Conservation (phyloP, 495 filamentous ascomycete genomes). For the Lophium mytilinum region DNA sequence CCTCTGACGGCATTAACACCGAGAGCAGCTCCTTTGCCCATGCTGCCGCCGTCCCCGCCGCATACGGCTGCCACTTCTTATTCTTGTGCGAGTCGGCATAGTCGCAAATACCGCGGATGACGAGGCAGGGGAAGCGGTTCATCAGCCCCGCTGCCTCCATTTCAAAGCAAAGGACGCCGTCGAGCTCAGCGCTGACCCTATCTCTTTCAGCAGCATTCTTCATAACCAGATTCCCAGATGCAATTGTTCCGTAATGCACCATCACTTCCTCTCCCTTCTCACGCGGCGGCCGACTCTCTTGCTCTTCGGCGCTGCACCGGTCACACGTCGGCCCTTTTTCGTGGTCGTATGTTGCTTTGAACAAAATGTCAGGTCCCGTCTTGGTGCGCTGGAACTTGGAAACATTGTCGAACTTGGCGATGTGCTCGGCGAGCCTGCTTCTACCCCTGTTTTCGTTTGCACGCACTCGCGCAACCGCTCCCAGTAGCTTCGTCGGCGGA, state of each 20-base stretch:
- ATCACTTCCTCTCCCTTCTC: conserved; percentile 2
- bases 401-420: neutral
- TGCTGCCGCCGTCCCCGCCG: conserved; percentile 17
- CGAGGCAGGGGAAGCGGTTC: conserved; percentile 13
- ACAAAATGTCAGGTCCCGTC: neutral
- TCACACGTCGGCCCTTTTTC: neutral
- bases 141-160: conserved; percentile 24
- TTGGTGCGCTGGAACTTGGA: neutral
- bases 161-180: conserved; percentile 20
- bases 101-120: conserved; percentile 24
- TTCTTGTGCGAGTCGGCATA: conserved; percentile 26
- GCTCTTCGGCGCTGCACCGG: neutral
- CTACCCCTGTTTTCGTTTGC: neutral
- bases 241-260: conserved; percentile 21
- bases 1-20: neutral
- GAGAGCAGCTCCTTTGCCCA: conserved; percentile 12
- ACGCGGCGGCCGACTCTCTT: neutral
- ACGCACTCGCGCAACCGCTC: neutral
- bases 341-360: neutral
- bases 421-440: neutral
- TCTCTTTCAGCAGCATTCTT: conserved; percentile 3
- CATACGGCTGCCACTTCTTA: conserved; percentile 21
- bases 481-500: neutral
- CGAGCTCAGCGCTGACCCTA: conserved; percentile 4
- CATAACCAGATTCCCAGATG: conserved; percentile 20